Evolutionary conservation across 768 basidiomycete genomes (phyloP).

Genomic region (Chalciporus pseudorubinellus): DNA sequence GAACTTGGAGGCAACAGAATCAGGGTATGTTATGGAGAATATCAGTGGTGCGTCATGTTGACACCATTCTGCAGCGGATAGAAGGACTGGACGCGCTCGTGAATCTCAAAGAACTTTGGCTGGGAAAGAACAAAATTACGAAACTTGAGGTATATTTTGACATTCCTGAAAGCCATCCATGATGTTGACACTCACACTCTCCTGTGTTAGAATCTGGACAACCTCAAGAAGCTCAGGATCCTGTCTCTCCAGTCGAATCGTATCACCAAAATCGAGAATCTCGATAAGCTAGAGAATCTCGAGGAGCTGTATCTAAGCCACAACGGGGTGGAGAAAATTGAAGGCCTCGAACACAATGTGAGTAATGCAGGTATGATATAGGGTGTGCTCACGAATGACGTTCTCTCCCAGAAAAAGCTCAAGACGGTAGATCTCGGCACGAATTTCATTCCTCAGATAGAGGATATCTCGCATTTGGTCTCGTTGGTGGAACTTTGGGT

Average conservation of each 20-base stretch:
- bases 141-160: conserved; percentile 66
- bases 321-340: conserved; percentile 81
- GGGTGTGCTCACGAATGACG: not conserved
- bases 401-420: conserved; percentile 50
- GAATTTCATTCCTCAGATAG: conserved; percentile 77
- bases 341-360: conserved; percentile 85
- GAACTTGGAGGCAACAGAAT: conserved; percentile 94
- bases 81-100: conserved; percentile 79
- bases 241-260: conserved; percentile 93
- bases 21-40: conserved; percentile 50
- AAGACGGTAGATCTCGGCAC: conserved; percentile 85
- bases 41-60: not conserved
- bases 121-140: conserved; percentile 96
- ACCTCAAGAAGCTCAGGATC: conserved; percentile 73
- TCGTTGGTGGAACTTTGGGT: conserved; percentile 96
- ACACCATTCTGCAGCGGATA: conserved; percentile 59
- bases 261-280: conserved; percentile 80
- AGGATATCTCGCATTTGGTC: conserved; percentile 76
- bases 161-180: not conserved
- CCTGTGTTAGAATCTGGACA: conserved; percentile 57
- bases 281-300: conserved; percentile 68
- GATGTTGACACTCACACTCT: not conserved
- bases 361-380: conserved; percentile 19
- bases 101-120: conserved; percentile 89
- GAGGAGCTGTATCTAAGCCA: conserved; percentile 94